Conservation (phyloP, 1,139 yeast genomes). For the Blastobotrys persicus region DNA sequence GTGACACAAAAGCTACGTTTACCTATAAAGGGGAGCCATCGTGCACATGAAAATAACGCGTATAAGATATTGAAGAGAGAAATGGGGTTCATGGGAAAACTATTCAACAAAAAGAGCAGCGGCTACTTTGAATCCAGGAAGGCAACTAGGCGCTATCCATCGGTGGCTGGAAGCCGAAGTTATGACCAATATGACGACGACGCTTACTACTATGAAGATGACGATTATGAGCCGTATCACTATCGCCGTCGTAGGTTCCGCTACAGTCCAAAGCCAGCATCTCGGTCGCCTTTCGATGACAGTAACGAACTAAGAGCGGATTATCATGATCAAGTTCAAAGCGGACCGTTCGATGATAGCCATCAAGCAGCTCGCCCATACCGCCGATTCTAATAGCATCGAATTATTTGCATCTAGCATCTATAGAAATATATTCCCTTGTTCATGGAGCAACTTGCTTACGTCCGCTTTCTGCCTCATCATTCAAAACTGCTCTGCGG, state of each 20-base stretch:
- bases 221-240: background rate
- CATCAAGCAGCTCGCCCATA: background rate
- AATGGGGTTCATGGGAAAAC: constrained; percentile 7
- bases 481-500: too few species aligned
- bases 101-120: constrained; percentile 4
- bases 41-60: background rate
- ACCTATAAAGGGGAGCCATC: background rate
- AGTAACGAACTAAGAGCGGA: background rate
- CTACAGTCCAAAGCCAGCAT: background rate
- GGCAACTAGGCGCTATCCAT: background rate
- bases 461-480: too few species aligned
- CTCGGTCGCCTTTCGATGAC: constrained; percentile 3
- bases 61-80: background rate
- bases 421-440: background rate
- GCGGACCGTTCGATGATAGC: background rate
- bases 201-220: background rate
- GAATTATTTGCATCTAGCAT: background rate
- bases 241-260: background rate
- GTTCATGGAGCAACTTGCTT: too few species aligned
- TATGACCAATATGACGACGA: constrained; percentile 4
- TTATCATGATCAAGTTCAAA: background rate
- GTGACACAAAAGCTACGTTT: too few species aligned
- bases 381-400: constrained; percentile 1
- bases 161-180: background rate
- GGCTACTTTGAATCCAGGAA: constrained; percentile 3